These are phyloP conservation scores for Chaetomiaceae sp. DNA, from an alignment of 2,329 filamentous ascomycete genomes.

Conservation along the genomic window DNA sequence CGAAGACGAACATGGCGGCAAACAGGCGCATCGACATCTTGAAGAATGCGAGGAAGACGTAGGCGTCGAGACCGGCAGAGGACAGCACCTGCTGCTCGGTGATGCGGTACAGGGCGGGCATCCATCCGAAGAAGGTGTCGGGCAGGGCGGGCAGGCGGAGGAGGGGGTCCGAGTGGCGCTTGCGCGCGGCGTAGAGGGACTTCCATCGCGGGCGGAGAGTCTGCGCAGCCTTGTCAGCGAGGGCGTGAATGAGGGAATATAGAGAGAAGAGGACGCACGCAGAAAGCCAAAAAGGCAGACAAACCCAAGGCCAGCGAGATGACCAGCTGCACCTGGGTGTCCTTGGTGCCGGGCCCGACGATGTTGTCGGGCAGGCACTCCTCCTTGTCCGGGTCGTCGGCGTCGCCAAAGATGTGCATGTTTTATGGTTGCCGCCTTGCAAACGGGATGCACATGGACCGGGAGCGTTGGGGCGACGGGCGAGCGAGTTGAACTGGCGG, in stretches of 20 bases:
- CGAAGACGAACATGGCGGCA: slow-evolving; percentile 71
- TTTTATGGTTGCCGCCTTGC: slow-evolving; percentile 21
- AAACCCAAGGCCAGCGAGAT: slow-evolving; percentile 66
- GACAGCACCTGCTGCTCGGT: slow-evolving; percentile 84
- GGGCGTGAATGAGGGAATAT: neutral
- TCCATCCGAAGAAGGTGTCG: slow-evolving; percentile 87
- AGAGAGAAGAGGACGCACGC: slow-evolving; percentile 43
- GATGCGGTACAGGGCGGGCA: slow-evolving; percentile 75
- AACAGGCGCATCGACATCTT: slow-evolving; percentile 89
- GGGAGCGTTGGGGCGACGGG: too few species aligned
- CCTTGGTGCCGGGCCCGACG: slow-evolving; percentile 35
- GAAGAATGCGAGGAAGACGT: slow-evolving; percentile 92
- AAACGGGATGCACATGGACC: too few species aligned
- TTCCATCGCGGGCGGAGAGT: slow-evolving; percentile 87
- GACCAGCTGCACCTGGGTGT: slow-evolving; percentile 59
- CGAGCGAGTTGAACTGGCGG: too few species aligned
- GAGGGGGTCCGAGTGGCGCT: slow-evolving; percentile 59
- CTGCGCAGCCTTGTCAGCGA: slow-evolving; percentile 37
- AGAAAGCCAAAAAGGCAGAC: slow-evolving; percentile 69
- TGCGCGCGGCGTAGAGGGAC: slow-evolving; percentile 80
- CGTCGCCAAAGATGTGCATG: slow-evolving; percentile 17
- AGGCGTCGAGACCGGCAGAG: slow-evolving; percentile 89
- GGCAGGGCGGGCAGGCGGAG: slow-evolving; percentile 69
- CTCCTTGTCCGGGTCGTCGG: slow-evolving; percentile 19
- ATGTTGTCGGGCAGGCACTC: slow-evolving; percentile 23